Evolutionary conservation across 2,329 filamentous ascomycete genomes (phyloP).

Genomic region (Clonostachys chloroleuca): DNA sequence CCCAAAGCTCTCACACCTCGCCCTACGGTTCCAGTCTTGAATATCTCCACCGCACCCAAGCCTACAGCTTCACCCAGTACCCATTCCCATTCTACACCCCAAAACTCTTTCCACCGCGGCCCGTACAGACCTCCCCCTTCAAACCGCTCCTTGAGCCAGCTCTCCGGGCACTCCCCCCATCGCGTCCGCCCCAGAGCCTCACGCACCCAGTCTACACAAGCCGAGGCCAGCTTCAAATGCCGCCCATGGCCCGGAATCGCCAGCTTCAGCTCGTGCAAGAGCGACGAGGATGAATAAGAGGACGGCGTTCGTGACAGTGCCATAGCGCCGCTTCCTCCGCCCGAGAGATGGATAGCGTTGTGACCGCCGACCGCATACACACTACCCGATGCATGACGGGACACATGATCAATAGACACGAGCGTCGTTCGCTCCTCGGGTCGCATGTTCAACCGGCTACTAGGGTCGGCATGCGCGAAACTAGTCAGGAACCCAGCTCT

Average conservation of each 20-base stretch:
- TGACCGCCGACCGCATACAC: constrained; percentile 64
- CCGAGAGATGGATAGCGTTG: constrained; percentile 59
- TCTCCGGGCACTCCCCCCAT: constrained; percentile 59
- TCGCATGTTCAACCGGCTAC: constrained; percentile 34
- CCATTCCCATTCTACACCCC: constrained; percentile 68
- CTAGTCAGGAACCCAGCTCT: constrained; percentile 63
- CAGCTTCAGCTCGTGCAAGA: constrained; percentile 23
- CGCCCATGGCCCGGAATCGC: constrained; percentile 63
- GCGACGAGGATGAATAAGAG: constrained; percentile 12
- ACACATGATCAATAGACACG: constrained; percentile 57
- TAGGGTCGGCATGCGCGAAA: constrained; percentile 18
- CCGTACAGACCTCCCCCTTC: constrained; percentile 52
- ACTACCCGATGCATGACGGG: constrained; percentile 63
- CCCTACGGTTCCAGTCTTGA: constrained; percentile 72
- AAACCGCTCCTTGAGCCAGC: constrained; percentile 62
- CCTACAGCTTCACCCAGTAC: constrained; percentile 67
- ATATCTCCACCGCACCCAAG: constrained; percentile 66
- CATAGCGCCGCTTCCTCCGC: constrained; percentile 42
- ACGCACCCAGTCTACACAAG: constrained; percentile 57
- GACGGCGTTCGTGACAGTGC: constrained; percentile 9
- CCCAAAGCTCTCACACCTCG: constrained; percentile 47
- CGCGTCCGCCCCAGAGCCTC: constrained; percentile 53
- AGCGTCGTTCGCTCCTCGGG: constrained; percentile 52
- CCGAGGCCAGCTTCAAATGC: constrained; percentile 61
- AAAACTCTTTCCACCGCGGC: constrained; percentile 60